Evolutionary conservation across 768 basidiomycete genomes (phyloP), one percentile per base, ranked within the genome.

Genomic region (Solioccasus polychromus): DNA sequence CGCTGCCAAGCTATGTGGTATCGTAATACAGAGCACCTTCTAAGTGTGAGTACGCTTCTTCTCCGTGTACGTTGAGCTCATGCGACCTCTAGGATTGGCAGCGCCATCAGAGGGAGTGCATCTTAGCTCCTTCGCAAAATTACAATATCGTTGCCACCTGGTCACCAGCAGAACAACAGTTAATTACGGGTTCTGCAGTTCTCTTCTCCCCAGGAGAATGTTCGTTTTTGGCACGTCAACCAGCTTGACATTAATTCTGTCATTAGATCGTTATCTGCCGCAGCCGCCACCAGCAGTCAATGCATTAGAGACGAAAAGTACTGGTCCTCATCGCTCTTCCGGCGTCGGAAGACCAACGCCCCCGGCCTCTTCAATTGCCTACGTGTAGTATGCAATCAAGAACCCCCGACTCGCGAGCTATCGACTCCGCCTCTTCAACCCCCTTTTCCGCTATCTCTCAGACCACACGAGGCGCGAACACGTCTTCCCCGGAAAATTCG

Each of bases 1-100:
- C 87, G 90, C 40, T 92, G 90, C 66, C 85, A 90, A 56, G 75
- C 69, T 37, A 75, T 82, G 1, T 92, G 85, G 85, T 92, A 92
- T 58, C 92, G 89, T 68, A 73, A 79, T 10, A 74, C 86, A 25
- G 85, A 89, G 42, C 90, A 92, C 58, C 77, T 88, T 23, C 76
- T 80, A 45, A 72, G 61, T 39, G 89, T 90, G 57, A 55, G 82
- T 35, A 18, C 24, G n/a, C 31, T 47, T 23, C 17, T 35, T n/a
- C 31, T 8, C 28, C 15, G 4, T 31, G 39, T 37, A 15, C 50
- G 64, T n/a, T 44, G 42, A 42, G 19, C 49, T 54, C 32, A 53
- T 46, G 43, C 45, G 39, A 34, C 49, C 34, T 43, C 23, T 52
- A 90, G 88, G 88, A 92, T 56, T 92, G 90, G 90, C 68, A 80